Conservation (phyloP, 257 asterid species). For the Primulina huaijiensis region DNA sequence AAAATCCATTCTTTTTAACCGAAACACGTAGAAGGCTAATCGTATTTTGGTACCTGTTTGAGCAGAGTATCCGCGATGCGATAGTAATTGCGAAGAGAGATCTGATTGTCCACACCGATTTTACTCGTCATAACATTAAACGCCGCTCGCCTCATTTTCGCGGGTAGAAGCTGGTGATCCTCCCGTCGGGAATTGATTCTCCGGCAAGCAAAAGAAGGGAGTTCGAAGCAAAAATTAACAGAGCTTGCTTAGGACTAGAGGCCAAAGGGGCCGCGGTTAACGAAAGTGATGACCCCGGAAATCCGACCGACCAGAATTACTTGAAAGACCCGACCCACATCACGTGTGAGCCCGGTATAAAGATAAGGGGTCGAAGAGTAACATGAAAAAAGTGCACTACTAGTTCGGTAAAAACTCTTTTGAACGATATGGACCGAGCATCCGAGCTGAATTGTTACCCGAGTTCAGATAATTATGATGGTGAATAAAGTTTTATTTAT, state of each 20-base stretch:
- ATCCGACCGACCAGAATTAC: no score
- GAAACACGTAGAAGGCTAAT: neutral
- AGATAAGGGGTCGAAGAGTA: no score
- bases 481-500: no score
- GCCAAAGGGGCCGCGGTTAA: neutral
- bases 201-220: conserved; percentile 26
- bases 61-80: conserved; percentile 90
- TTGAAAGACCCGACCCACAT: no score
- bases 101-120: conserved; percentile 71
- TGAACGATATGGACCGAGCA: no score
- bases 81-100: conserved; percentile 77
- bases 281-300: neutral
- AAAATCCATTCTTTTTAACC: neutral
- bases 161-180: conserved; percentile 19
- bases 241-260: neutral
- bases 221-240: conserved; percentile 14
- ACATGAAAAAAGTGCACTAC: no score
- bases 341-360: no score
- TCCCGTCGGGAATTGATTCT: conserved; percentile 17
- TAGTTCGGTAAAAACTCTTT: no score
- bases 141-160: conserved; percentile 66
- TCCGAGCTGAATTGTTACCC: no score
- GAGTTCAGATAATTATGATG: no score
- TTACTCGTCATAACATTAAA: conserved; percentile 38
- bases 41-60: conserved; percentile 57